phyloP scores from a whole-genome alignment of 352 stramenopile genomes.

The Pythium aristosporum region DNA sequence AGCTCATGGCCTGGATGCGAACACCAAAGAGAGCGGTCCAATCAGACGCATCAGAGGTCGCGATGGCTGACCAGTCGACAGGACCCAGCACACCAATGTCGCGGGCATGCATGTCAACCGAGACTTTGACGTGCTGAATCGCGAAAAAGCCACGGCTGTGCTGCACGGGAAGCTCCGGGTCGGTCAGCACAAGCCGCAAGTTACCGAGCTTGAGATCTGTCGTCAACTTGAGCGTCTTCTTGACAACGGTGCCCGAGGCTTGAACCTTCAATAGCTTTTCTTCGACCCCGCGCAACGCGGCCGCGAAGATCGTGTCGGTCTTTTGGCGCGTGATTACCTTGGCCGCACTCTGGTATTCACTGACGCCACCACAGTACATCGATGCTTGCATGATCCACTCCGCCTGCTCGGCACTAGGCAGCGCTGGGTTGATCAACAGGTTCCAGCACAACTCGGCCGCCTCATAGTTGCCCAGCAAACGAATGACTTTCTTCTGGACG shows the following conservation, averaged over 20 bases:
- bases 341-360: slow-evolving; percentile 38
- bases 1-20: slow-evolving; percentile 32
- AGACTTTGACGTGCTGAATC: slow-evolving; percentile 34
- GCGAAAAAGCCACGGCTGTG: slow-evolving; percentile 34
- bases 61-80: slow-evolving; percentile 27
- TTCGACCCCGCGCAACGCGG: slow-evolving; percentile 26
- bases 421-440: slow-evolving; percentile 28
- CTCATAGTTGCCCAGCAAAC: slow-evolving; percentile 37
- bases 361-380: slow-evolving; percentile 35
- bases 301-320: slow-evolving; percentile 31
- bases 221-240: slow-evolving; percentile 27
- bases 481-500: slow-evolving; percentile 40
- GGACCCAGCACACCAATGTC: slow-evolving; percentile 18
- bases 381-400: slow-evolving; percentile 32
- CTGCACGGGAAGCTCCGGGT: slow-evolving; percentile 34
- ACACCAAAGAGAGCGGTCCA: slow-evolving; percentile 37
- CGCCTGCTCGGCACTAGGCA: slow-evolving; percentile 16
- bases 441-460: slow-evolving; percentile 32
- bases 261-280: slow-evolving; percentile 24
- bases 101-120: slow-evolving; percentile 26
- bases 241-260: slow-evolving; percentile 1
- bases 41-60: slow-evolving; percentile 28
- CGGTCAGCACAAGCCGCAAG: slow-evolving; percentile 32
- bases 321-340: slow-evolving; percentile 33
- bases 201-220: slow-evolving; percentile 40